A percentile compares a stretch with the other conserved stretches of the same genome.
Evolutionary conservation across 805 yeast genomes (phyloP).

Genomic region (Ogataea siamensis): DNA sequence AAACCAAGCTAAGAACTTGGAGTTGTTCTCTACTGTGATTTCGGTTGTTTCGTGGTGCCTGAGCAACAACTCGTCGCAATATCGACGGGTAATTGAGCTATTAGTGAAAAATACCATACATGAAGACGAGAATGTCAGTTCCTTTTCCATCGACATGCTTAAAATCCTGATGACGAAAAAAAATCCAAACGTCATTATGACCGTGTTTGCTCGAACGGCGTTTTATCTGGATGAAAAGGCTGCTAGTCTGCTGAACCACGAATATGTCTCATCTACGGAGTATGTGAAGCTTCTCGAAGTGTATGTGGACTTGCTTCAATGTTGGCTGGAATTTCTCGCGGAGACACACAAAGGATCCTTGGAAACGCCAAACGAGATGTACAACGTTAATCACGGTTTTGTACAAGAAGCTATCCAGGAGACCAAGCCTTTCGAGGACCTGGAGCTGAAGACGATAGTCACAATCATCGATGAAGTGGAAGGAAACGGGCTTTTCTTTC

Average conservation of each 20-base stretch:
- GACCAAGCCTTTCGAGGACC: slow-evolving; percentile 51
- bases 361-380: slow-evolving; percentile 34
- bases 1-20: slow-evolving; percentile 40
- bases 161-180: slow-evolving; percentile 63
- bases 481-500: slow-evolving; percentile 89
- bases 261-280: slow-evolving; percentile 58
- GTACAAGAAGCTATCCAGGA: slow-evolving; percentile 42
- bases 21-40: slow-evolving; percentile 65
- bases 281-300: slow-evolving; percentile 60
- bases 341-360: slow-evolving; percentile 28
- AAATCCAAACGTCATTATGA: slow-evolving; percentile 68
- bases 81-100: slow-evolving; percentile 68
- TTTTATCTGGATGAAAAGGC: slow-evolving; percentile 76
- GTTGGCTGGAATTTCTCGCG: slow-evolving; percentile 75
- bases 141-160: slow-evolving; percentile 62
- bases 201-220: slow-evolving; percentile 74
- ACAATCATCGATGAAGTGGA: slow-evolving; percentile 92
- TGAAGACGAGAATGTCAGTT: slow-evolving; percentile 56
- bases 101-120: slow-evolving; percentile 77
- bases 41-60: slow-evolving; percentile 74
- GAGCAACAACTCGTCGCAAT: slow-evolving; percentile 46
- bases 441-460: slow-evolving; percentile 75
- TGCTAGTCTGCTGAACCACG: slow-evolving; percentile 49
- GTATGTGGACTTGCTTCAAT: slow-evolving; percentile 74
- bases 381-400: slow-evolving; percentile 35